Percentiles rank a stretch among this genome's conserved stretches.
Conservation (phyloP, 202 grass and related monocot genomes). For the Panicum hallii region DNA sequence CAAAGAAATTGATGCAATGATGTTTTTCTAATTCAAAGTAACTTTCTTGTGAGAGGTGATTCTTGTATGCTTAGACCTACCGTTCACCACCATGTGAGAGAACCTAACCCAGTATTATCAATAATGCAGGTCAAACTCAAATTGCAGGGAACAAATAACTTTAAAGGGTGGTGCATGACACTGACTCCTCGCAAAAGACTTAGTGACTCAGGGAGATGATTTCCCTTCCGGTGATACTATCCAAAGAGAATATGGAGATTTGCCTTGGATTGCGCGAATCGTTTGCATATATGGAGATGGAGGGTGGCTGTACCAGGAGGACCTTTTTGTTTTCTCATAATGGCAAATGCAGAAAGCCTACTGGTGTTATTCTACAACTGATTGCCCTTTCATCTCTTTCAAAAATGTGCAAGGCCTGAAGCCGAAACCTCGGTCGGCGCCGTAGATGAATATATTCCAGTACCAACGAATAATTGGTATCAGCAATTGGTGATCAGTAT, state of each 20-base stretch:
- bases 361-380: background rate
- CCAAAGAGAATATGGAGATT: constrained; percentile 58
- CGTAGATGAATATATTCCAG: constrained; percentile 50
- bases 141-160: constrained; percentile 44
- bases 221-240: constrained; percentile 40
- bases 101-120: background rate
- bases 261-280: constrained; percentile 45
- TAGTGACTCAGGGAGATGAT: constrained; percentile 30
- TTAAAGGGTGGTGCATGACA: constrained; percentile 46
- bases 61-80: background rate
- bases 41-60: background rate
- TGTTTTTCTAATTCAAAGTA: constrained; percentile 1
- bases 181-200: constrained; percentile 39
- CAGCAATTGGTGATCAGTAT: constrained; percentile 29
- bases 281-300: background rate
- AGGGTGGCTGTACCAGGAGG: background rate
- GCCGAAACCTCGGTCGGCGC: background rate
- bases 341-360: constrained; percentile 30
- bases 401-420: constrained; percentile 16
- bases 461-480: background rate
- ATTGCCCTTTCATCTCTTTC: background rate
- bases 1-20: background rate
- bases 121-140: constrained; percentile 35
- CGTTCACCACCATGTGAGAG: background rate
- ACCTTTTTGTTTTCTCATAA: constrained; percentile 5